Conservation (phyloP, 2,329 filamentous ascomycete genomes). For the Aspergillus sergii region DNA sequence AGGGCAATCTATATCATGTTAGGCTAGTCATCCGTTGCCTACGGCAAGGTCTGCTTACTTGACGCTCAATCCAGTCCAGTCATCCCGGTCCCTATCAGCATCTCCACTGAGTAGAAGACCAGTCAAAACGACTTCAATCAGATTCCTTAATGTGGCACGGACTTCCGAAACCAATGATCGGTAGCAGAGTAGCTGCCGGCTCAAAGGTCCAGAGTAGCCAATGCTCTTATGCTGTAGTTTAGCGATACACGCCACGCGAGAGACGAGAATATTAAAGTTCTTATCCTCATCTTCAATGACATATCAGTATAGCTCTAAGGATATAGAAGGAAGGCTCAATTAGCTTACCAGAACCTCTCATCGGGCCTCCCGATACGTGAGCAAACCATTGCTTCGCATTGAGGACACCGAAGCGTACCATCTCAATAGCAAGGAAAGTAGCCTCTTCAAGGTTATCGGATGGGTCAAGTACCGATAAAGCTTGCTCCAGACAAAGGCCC, state of each 20-base stretch:
- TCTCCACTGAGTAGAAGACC: conserved; percentile 82
- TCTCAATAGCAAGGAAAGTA: conserved; percentile 79
- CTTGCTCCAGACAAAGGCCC: conserved; percentile 76
- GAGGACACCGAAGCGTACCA: conserved; percentile 77
- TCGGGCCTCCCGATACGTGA: conserved; percentile 59
- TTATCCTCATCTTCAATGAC: conserved; percentile 67
- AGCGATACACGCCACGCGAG: conserved; percentile 80
- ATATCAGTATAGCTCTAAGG: conserved; percentile 12
- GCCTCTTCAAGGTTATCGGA: conserved; percentile 70
- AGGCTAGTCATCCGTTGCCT: conserved; percentile 2
- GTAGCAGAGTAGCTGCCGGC: conserved; percentile 84
- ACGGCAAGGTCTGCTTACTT: conserved; percentile 55
- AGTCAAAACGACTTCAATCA: conserved; percentile 79
- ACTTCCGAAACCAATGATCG: conserved; percentile 80
- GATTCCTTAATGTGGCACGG: conserved; percentile 75
- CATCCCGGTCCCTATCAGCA: conserved; percentile 68
- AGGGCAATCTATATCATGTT: conserved; percentile 39
- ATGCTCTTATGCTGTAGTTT: conserved; percentile 80
- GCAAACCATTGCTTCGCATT: conserved; percentile 69
- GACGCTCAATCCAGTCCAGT: conserved; percentile 70
- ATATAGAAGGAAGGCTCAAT: background rate
- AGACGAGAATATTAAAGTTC: conserved; percentile 76
- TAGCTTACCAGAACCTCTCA: conserved; percentile 55
- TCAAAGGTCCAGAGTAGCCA: conserved; percentile 92
- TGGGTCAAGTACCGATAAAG: conserved; percentile 65